Evolutionary conservation across 495 filamentous ascomycete genomes (phyloP).

Genomic region (Aspergillus hancockii): DNA sequence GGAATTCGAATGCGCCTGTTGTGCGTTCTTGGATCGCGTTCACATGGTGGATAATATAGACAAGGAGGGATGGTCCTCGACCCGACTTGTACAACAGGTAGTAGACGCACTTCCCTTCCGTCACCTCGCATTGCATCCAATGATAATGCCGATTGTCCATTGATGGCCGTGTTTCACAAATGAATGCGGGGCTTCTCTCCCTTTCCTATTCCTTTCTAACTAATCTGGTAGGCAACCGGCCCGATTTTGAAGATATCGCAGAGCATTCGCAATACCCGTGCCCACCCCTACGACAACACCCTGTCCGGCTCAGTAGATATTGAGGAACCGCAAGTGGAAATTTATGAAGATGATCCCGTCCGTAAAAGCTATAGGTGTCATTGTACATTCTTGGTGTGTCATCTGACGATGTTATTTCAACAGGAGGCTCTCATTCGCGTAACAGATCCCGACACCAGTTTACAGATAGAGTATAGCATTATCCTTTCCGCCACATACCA

Average conservation of each 20-base stretch:
- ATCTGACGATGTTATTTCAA: slow-evolving; percentile 23
- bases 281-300: slow-evolving; percentile 8
- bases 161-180: slow-evolving; percentile 3
- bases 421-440: slow-evolving; percentile 47
- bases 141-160: neutral
- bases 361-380: slow-evolving; percentile 16
- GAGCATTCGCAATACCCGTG: slow-evolving; percentile 18
- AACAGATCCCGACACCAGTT: slow-evolving; percentile 21
- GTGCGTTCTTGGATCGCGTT: slow-evolving; percentile 57
- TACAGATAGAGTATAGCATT: slow-evolving; percentile 57
- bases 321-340: slow-evolving; percentile 26
- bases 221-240: slow-evolving; percentile 27
- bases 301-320: slow-evolving; percentile 6
- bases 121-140: neutral
- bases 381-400: slow-evolving; percentile 13
- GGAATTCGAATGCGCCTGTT: slow-evolving; percentile 63
- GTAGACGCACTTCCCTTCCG: neutral
- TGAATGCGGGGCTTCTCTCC: slow-evolving; percentile 8
- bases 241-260: slow-evolving; percentile 40
- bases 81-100: slow-evolving; percentile 38
- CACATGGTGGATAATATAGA: slow-evolving; percentile 21
- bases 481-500: slow-evolving; percentile 50
- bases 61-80: slow-evolving; percentile 27
- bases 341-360: slow-evolving; percentile 39
- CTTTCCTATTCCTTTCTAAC: slow-evolving; percentile 19